Evolutionary conservation across 1,139 yeast species (phyloP).

Genomic region (Debaryomycetaceae sp.): DNA sequence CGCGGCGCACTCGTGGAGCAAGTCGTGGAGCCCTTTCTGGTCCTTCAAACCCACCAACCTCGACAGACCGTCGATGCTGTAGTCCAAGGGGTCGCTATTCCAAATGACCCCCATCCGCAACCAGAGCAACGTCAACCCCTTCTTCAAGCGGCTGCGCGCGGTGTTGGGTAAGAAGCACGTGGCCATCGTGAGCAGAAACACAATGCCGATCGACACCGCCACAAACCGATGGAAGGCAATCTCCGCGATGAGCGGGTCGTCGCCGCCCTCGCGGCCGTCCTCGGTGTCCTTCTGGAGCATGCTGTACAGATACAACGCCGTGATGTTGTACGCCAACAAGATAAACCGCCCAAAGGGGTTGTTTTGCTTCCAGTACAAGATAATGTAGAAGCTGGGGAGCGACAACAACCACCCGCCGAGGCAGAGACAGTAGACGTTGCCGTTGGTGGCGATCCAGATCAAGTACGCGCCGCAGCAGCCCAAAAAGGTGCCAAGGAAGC

Average conservation of each 20-base stretch:
- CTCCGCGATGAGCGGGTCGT: slow-evolving; percentile 63
- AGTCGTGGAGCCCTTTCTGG: slow-evolving; percentile 46
- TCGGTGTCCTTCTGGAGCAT: slow-evolving; percentile 57
- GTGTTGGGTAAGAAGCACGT: slow-evolving; percentile 67
- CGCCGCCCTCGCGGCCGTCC: slow-evolving; percentile 69
- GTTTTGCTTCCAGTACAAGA: slow-evolving; percentile 60
- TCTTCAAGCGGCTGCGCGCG: slow-evolving; percentile 64
- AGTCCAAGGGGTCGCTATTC: slow-evolving; percentile 53
- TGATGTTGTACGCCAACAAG: slow-evolving; percentile 70
- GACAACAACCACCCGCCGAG: slow-evolving; percentile 57
- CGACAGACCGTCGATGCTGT: slow-evolving; percentile 12
- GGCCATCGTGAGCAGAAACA: slow-evolving; percentile 73
- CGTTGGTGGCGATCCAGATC: slow-evolving; percentile 57
- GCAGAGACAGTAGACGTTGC: slow-evolving; percentile 52
- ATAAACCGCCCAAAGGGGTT: slow-evolving; percentile 71
- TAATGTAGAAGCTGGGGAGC: slow-evolving; percentile 62
- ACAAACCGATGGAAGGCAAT: slow-evolving; percentile 77
- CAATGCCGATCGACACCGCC: slow-evolving; percentile 67
- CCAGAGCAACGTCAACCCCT: slow-evolving; percentile 68
- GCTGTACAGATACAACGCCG: slow-evolving; percentile 73
- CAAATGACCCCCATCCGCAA: slow-evolving; percentile 76
- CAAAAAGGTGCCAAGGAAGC: slow-evolving; percentile 69
- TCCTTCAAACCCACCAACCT: slow-evolving; percentile 51
- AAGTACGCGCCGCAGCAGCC: slow-evolving; percentile 64
- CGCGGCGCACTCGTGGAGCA: slow-evolving; percentile 59